Percentiles rank a stretch among this genome's conserved stretches.
Conservation (phyloP, 305 asterid genomes). For the Plantago rigida region DNA sequence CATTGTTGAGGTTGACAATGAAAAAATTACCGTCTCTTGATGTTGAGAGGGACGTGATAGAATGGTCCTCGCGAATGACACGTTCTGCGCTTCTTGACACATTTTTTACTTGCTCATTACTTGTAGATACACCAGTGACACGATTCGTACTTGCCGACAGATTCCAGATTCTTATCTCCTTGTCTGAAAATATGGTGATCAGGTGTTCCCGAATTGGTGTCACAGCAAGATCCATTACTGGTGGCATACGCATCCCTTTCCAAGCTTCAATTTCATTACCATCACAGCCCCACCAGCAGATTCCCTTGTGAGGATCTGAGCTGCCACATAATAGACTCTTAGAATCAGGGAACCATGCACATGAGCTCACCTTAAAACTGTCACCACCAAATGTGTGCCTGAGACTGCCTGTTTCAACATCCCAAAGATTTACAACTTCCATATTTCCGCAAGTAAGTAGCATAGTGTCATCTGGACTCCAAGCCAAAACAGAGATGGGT, state of each 20-base stretch:
- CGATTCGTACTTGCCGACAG: conserved; percentile 36
- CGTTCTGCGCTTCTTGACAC: conserved; percentile 35
- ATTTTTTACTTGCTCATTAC: too few relatives aligned
- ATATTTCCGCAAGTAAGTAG: conserved; percentile 75
- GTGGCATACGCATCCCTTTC: conserved; percentile 90
- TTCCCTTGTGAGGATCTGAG: conserved; percentile 76
- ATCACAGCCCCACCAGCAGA: conserved; percentile 83
- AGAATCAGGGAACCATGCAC: conserved; percentile 98
- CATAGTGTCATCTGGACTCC: conserved; percentile 96
- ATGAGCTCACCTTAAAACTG: conserved; percentile 61
- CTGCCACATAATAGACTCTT: conserved; percentile 84
- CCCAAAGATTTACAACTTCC: conserved; percentile 94
- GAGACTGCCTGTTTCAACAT: conserved; percentile 71
- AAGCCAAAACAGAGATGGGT: conserved; percentile 69
- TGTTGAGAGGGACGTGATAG: conserved; percentile 71
- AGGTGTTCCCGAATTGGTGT: conserved; percentile 79
- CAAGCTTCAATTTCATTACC: conserved; percentile 82
- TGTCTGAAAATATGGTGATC: conserved; percentile 67
- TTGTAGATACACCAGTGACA: conserved; percentile 22
- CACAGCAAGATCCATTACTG: conserved; percentile 76
- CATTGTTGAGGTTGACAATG: conserved; percentile 83
- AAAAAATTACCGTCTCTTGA: conserved; percentile 65
- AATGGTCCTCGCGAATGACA: conserved; percentile 61
- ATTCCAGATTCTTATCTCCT: conserved; percentile 65
- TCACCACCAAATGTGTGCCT: conserved; percentile 69